These are phyloP conservation scores for Sungouiella blattae DNA, from an alignment of 805 yeast species.

Conservation along the genomic window DNA sequence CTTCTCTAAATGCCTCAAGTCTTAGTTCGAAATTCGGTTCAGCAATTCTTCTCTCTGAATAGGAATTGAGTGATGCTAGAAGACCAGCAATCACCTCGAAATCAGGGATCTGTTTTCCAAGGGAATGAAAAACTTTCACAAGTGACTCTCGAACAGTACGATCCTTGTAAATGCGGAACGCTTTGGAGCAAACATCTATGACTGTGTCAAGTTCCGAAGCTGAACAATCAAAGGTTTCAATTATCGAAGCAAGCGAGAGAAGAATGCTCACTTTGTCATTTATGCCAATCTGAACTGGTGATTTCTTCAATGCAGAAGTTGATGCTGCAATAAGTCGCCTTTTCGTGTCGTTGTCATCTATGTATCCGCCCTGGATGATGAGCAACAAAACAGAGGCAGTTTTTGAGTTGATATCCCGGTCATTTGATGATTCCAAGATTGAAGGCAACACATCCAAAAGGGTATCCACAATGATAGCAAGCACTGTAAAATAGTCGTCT, in stretches of 20 bases:
- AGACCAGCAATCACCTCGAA: slow-evolving; percentile 44
- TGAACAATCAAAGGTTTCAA: slow-evolving; percentile 50
- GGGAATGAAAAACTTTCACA: slow-evolving; percentile 53
- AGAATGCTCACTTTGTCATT: slow-evolving; percentile 56
- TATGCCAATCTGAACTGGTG: slow-evolving; percentile 47
- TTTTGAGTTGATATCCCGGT: slow-evolving; percentile 46
- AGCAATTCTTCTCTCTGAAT: slow-evolving; percentile 54
- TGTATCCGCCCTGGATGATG: slow-evolving; percentile 55
- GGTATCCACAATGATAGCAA: slow-evolving; percentile 56
- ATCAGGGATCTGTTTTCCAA: slow-evolving; percentile 51
- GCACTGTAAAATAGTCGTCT: slow-evolving; percentile 43
- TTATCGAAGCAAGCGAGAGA: slow-evolving; percentile 51
- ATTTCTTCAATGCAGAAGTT: slow-evolving; percentile 57
- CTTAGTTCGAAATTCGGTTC: slow-evolving; percentile 80
- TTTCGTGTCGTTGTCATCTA: slow-evolving; percentile 53
- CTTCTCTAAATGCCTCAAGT: slow-evolving; percentile 58
- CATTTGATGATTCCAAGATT: slow-evolving; percentile 39
- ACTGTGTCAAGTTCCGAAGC: slow-evolving; percentile 48
- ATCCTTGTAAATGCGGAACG: slow-evolving; percentile 59
- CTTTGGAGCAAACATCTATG: slow-evolving; percentile 49
- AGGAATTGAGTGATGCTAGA: slow-evolving; percentile 68
- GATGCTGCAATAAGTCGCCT: slow-evolving; percentile 53
- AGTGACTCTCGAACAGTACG: slow-evolving; percentile 59
- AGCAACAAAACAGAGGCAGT: slow-evolving; percentile 50
- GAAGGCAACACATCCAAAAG: slow-evolving; percentile 50